Evolutionary conservation across 768 basidiomycete species (phyloP).

Genomic region (Cyathus striatus): DNA sequence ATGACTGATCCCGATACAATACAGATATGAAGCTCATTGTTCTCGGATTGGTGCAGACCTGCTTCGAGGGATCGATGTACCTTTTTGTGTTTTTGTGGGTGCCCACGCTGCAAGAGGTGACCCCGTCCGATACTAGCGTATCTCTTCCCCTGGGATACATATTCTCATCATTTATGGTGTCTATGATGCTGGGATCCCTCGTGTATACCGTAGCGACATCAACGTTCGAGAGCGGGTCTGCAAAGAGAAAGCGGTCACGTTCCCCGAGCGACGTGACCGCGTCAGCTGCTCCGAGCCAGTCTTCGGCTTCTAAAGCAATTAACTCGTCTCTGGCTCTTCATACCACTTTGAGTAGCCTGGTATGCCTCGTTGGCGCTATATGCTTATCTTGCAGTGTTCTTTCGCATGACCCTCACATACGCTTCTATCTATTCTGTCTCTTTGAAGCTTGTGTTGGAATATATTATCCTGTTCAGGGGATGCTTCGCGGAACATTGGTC

Average conservation of each 20-base stretch:
- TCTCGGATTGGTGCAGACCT: slow-evolving; percentile 71
- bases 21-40: slow-evolving; percentile 58
- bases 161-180: slow-evolving; percentile 77
- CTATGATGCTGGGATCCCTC: slow-evolving; percentile 77
- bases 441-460: slow-evolving; percentile 77
- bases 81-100: slow-evolving; percentile 85
- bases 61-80: slow-evolving; percentile 84
- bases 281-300: slow-evolving; percentile 15
- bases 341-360: slow-evolving; percentile 59
- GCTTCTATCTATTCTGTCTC: slow-evolving; percentile 71
- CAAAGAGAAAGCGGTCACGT: too few species aligned
- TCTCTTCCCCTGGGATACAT: slow-evolving; percentile 71
- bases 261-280: too few species aligned
- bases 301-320: slow-evolving; percentile 4
- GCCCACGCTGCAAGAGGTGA: slow-evolving; percentile 62
- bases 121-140: slow-evolving; percentile 19
- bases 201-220: slow-evolving; percentile 65
- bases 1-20: too few species aligned
- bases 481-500: slow-evolving; percentile 61
- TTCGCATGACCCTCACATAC: slow-evolving; percentile 36
- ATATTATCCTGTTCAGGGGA: slow-evolving; percentile 78
- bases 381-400: slow-evolving; percentile 47
- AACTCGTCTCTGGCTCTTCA: slow-evolving; percentile 52
- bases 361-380: slow-evolving; percentile 55
- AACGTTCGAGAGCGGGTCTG: too few species aligned